A percentile compares a stretch with the other conserved stretches of the same genome.
phyloP scores from a whole-genome alignment of 164 flowering plant species.

The Cinnamomum chago region DNA sequence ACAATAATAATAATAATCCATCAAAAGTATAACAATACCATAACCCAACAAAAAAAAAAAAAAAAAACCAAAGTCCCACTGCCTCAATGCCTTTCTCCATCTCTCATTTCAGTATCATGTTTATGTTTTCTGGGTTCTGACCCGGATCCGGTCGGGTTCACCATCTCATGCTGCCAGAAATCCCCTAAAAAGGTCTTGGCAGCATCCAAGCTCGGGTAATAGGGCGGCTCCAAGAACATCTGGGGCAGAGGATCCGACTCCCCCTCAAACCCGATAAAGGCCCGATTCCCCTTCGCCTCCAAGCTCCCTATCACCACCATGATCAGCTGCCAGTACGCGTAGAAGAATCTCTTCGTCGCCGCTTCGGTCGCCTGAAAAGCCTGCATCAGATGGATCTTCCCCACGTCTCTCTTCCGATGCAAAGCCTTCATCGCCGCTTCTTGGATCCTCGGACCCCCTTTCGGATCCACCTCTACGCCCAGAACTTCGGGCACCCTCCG shows the following conservation, averaged over 20 bases:
- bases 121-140: neutral
- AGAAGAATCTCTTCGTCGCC: slow-evolving; percentile 71
- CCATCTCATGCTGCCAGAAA: slow-evolving; percentile 20
- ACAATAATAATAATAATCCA: no score
- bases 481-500: slow-evolving; percentile 72
- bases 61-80: neutral
- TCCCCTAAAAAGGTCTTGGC: slow-evolving; percentile 91
- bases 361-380: slow-evolving; percentile 71
- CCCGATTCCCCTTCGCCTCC: slow-evolving; percentile 56
- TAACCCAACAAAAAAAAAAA: neutral
- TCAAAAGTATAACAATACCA: no score
- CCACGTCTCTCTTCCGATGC: slow-evolving; percentile 31
- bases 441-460: slow-evolving; percentile 84
- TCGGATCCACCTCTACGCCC: slow-evolving; percentile 88
- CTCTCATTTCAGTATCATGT: neutral
- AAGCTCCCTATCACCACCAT: slow-evolving; percentile 71
- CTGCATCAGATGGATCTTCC: slow-evolving; percentile 65
- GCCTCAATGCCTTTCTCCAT: neutral
- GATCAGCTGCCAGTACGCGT: slow-evolving; percentile 57
- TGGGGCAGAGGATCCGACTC: slow-evolving; percentile 46
- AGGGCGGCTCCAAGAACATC: slow-evolving; percentile 67
- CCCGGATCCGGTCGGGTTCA: neutral
- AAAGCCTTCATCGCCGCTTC: slow-evolving; percentile 83
- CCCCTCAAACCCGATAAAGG: slow-evolving; percentile 17
- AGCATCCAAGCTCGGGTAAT: slow-evolving; percentile 87